phyloP scores from a whole-genome alignment of 139 green algal genomes.

The Picochlorum sp. region DNA sequence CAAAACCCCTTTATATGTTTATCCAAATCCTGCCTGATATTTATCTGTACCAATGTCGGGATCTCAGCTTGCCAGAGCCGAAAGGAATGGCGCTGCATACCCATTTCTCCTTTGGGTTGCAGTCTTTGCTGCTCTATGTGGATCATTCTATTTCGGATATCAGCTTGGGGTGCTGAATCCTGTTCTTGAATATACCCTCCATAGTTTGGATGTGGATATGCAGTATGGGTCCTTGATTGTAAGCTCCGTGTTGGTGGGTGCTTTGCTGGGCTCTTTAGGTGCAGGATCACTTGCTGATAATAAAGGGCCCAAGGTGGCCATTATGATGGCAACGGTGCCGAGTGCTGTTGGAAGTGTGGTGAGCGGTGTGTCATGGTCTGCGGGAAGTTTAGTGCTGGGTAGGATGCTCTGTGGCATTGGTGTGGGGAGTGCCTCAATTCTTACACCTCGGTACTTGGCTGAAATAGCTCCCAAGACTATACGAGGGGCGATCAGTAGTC shows the following conservation, averaged over 20 bases:
- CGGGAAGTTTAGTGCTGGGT: conserved; percentile 64
- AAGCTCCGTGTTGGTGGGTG: conserved; percentile 64
- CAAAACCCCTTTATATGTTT: too few species aligned
- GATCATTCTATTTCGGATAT: conserved; percentile 43
- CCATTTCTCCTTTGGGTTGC: conserved; percentile 25
- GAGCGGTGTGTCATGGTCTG: conserved; percentile 41
- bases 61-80: too few species aligned
- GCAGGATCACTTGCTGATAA: conserved; percentile 62
- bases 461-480: conserved; percentile 73
- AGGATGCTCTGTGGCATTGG: conserved; percentile 74
- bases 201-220: conserved; percentile 30
- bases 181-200: conserved; percentile 17
- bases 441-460: conserved; percentile 66
- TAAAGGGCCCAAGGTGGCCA: conserved; percentile 50
- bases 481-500: conserved; percentile 70
- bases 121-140: conserved; percentile 14
- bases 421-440: conserved; percentile 78
- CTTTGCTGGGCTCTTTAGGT: conserved; percentile 54
- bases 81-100: conserved; percentile 7
- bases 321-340: conserved; percentile 58
- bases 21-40: too few species aligned
- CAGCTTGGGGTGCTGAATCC: conserved; percentile 60
- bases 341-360: conserved; percentile 64
- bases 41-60: too few species aligned
- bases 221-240: conserved; percentile 56